A percentile compares a stretch with the other conserved stretches of the same genome.
Evolutionary conservation across 495 filamentous ascomycete species (phyloP).

Genomic region (Tetracladium setigerum): DNA sequence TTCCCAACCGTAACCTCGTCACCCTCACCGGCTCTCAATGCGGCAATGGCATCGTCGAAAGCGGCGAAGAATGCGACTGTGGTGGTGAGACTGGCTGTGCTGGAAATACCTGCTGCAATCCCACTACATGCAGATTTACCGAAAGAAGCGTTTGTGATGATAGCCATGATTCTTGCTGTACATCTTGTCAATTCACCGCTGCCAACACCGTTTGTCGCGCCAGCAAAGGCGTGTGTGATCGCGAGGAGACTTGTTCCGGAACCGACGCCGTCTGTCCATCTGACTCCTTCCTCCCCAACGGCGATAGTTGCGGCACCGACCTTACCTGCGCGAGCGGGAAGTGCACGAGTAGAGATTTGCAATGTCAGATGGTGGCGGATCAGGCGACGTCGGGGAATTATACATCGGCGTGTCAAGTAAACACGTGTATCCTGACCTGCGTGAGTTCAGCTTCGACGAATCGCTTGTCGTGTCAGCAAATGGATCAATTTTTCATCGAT

Average conservation of each 20-base stretch:
- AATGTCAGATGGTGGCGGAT: too few species aligned
- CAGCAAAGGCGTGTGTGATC: conserved; percentile 74
- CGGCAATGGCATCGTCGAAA: conserved; percentile 94
- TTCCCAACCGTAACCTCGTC: conserved; percentile 72
- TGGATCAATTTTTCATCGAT: too few species aligned
- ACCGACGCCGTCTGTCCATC: conserved; percentile 62
- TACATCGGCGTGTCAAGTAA: too few species aligned
- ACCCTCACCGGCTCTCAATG: conserved; percentile 84
- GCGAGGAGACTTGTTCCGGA: conserved; percentile 75
- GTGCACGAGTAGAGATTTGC: too few species aligned
- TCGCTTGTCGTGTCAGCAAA: conserved; percentile 10
- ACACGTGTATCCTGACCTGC: too few species aligned
- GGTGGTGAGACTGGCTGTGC: conserved; percentile 67
- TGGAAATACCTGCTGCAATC: conserved; percentile 73
- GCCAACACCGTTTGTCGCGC: conserved; percentile 66
- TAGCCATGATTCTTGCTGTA: conserved; percentile 87
- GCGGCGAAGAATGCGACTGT: conserved; percentile 93
- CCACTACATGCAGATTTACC: conserved; percentile 84
- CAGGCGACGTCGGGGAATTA: too few species aligned
- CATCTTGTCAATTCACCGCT: conserved; percentile 61
- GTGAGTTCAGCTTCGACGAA: conserved; percentile 4
- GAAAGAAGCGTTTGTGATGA: conserved; percentile 74
- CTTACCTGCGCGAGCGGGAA: too few species aligned
- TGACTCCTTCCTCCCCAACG: conserved; percentile 63
- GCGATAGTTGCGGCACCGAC: conserved; percentile 36